Percentiles rank a stretch among this genome's conserved stretches.
phyloP scores from a whole-genome alignment of 192 early-diverging fungal genomes.

The Diversispora epigaea region DNA sequence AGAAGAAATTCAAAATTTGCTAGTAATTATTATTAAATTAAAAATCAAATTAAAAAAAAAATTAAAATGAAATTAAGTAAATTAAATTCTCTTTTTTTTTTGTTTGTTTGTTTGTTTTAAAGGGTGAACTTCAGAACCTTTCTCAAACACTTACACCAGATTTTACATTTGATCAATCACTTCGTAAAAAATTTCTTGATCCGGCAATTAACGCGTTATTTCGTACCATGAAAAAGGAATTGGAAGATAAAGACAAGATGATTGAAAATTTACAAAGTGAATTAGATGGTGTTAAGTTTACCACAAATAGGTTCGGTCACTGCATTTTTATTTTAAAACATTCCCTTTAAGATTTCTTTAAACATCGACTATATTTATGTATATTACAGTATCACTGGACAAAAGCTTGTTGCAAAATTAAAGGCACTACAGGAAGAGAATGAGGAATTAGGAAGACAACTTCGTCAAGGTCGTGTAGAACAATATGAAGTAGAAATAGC shows the following conservation, averaged over 20 bases:
- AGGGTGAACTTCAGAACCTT: slow-evolving; percentile 29
- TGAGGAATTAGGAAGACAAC: slow-evolving; percentile 37
- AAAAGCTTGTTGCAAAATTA: slow-evolving; percentile 35
- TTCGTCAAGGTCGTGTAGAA: slow-evolving; percentile 35
- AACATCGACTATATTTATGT: not conserved
- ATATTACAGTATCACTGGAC: slow-evolving; percentile 22
- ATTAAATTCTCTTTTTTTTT: too few species aligned
- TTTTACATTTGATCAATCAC: slow-evolving; percentile 23
- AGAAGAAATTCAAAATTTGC: slow-evolving; percentile 30
- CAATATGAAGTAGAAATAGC: slow-evolving; percentile 37
- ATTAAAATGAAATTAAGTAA: not conserved
- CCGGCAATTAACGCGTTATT: slow-evolving; percentile 37
- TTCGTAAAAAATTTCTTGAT: slow-evolving; percentile 34
- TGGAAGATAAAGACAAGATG: slow-evolving; percentile 33
- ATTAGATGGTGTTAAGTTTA: slow-evolving; percentile 34
- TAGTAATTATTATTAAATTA: not conserved
- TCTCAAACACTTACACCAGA: slow-evolving; percentile 29
- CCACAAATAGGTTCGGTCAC: slow-evolving; percentile 30
- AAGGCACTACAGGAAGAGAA: slow-evolving; percentile 34
- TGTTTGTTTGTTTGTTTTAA: not conserved
- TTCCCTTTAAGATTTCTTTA: not conserved
- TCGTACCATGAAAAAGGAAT: slow-evolving; percentile 34
- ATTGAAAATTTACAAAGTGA: slow-evolving; percentile 32
- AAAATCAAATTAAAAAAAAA: not conserved
- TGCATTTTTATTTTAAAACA: not conserved